Evolutionary conservation across 192 early-diverging fungal genomes (phyloP), one percentile per base, ranked within the genome.

Genomic region (Coemansia sp.): DNA sequence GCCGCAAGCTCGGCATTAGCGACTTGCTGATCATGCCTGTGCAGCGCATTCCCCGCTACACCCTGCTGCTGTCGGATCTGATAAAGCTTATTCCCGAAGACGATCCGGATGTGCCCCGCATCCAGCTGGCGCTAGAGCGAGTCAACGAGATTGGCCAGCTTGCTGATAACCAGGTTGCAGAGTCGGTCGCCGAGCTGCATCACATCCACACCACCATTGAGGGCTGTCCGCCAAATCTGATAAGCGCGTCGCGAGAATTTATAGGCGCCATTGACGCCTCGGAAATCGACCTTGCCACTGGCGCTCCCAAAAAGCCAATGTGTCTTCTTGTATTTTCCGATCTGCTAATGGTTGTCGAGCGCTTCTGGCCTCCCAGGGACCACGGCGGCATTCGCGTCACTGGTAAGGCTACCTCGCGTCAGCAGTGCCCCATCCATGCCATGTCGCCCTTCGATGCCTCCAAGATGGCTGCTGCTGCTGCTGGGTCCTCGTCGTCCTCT

Each of bases 1-100:
- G 87, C 78, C 81, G 87, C 64, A 85, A 88, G 65, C 84, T 93
- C 60, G 87, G 85, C 34, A 77, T 97, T 29, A 84, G 86, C 33
- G 91, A 92, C 67, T 82, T 91, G 71, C 80, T 93, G 74, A 92
- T 93, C 64, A 87, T 91, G 73, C 92, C 92, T 1, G 91, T 93
- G 57, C 92, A 93, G 78, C 86, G 92, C 34, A 88, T 93, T 20
- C 90, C 92, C 3, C 87, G 91, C n/a, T 93, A 94, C 78, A 88
- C 88, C 34, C 70, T 93, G 65, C 72, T 93, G 44, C 78, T 93
- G 47, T 88, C 77, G 1, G 78, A 86, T 43, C 71, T 86, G 54
- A 75, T 86, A 24, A 77, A 79, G 68, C 66, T 63, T 38, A 78
- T 74, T 16, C 75, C 74, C 15, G 75, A 72, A 20, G 75, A 84